A percentile compares a stretch with the other conserved stretches of the same genome.
These are phyloP conservation scores for Prunus dulcis DNA, from an alignment of 306 rosid species.

Conservation along the genomic window DNA sequence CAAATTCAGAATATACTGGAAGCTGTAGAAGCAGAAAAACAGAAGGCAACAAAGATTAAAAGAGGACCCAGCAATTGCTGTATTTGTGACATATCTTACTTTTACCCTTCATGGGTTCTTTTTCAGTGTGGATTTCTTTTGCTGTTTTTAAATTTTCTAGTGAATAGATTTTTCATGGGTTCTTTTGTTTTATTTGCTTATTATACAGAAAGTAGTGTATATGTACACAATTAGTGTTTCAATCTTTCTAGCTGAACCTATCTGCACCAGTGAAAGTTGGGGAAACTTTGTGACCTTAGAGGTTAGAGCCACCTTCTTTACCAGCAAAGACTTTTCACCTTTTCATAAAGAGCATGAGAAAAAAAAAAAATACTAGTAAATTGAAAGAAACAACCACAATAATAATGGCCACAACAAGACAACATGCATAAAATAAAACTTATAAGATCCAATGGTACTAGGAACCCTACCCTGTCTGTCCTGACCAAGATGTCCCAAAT, in stretches of 20 bases:
- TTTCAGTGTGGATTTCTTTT: neutral
- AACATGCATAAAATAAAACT: neutral
- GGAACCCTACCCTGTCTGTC: neutral
- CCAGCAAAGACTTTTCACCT: neutral
- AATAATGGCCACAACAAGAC: neutral
- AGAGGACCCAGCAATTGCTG: neutral
- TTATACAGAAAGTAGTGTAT: neutral
- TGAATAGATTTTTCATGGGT: neutral
- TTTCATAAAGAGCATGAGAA: neutral
- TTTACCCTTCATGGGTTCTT: neutral
- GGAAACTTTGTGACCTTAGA: neutral
- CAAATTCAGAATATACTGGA: conserved; percentile 74
- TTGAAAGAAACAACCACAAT: neutral
- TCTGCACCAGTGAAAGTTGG: neutral
- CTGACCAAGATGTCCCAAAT: neutral
- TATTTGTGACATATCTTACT: neutral
- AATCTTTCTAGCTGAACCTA: neutral
- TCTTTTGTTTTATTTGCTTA: neutral
- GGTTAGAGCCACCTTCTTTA: neutral
- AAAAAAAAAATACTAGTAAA: neutral
- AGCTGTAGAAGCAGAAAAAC: conserved; percentile 30
- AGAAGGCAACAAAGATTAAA: neutral
- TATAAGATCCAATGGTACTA: neutral
- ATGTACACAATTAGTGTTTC: neutral
- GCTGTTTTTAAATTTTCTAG: neutral